Percentiles rank a stretch among this genome's conserved stretches.
These are phyloP conservation scores for Phialophora macrospora DNA, from an alignment of 2,329 filamentous ascomycete species.

Conservation along the genomic window DNA sequence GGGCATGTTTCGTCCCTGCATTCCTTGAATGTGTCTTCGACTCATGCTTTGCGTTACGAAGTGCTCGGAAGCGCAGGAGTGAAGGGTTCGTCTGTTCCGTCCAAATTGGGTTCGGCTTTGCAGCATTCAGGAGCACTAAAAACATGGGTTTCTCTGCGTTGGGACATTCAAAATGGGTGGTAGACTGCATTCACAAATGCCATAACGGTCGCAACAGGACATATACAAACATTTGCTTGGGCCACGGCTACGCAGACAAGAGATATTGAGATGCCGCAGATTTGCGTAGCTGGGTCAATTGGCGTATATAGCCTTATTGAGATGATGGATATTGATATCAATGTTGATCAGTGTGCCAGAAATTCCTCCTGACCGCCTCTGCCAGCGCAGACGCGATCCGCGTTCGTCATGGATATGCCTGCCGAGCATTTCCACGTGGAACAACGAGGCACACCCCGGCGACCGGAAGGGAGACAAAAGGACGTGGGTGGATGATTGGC, in stretches of 20 bases:
- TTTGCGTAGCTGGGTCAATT: neutral
- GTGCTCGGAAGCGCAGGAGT: conserved; percentile 36
- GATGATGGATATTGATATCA: neutral
- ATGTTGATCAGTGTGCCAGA: neutral
- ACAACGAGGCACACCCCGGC: neutral
- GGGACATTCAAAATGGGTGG: conserved; percentile 15
- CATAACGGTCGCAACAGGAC: neutral
- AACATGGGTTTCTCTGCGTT: neutral
- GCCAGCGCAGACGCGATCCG: conserved; percentile 11
- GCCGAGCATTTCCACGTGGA: conserved; percentile 3
- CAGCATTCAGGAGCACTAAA: neutral
- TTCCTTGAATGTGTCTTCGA: conserved; percentile 3
- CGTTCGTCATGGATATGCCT: neutral
- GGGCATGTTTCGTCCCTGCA: neutral
- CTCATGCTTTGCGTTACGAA: conserved; percentile 34
- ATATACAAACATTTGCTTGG: neutral
- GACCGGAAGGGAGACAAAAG: conserved; percentile 2
- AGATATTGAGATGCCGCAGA: neutral
- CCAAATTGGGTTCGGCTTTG: neutral
- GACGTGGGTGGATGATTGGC: conserved; percentile 21
- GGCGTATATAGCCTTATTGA: neutral
- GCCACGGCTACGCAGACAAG: neutral
- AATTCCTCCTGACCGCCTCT: conserved; percentile 6
- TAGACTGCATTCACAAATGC: conserved; percentile 16
- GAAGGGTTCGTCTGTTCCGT: conserved; percentile 8